Percentiles rank a stretch among this genome's conserved stretches.
Evolutionary conservation across 768 basidiomycete species (phyloP).

Genomic region (Glaciozyma antarctica): DNA sequence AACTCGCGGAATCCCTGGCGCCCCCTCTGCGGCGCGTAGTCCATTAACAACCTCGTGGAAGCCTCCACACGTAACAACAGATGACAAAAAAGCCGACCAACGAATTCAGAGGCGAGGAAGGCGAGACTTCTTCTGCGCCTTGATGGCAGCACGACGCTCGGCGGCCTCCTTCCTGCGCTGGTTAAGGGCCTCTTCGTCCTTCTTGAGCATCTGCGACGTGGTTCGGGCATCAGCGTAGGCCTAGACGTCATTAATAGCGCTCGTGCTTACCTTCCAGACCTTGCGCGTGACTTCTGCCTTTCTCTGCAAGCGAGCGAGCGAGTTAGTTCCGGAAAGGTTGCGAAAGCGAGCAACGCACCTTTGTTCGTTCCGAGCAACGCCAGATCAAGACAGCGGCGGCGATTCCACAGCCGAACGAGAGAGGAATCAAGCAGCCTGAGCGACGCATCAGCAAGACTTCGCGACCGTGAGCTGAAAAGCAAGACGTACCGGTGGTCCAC

Average conservation of each 20-base stretch:
- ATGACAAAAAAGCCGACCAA: neutral
- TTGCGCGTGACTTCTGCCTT: conserved; percentile 51
- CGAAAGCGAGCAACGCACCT: conserved; percentile 40
- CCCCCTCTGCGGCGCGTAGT: no score
- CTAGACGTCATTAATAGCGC: neutral
- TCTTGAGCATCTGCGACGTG: conserved; percentile 2
- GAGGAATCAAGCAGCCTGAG: conserved; percentile 50
- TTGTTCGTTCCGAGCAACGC: conserved; percentile 60
- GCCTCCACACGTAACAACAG: neutral
- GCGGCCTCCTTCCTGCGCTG: neutral
- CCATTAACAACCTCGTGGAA: no score
- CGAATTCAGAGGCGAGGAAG: neutral
- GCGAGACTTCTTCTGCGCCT: neutral
- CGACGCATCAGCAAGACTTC: no score
- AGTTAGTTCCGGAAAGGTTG: no score
- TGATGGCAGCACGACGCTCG: neutral
- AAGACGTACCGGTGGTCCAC: conserved; percentile 43
- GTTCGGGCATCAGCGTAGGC: no score
- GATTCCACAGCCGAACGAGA: conserved; percentile 68
- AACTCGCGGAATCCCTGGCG: no score
- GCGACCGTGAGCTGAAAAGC: neutral
- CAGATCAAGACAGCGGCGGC: conserved; percentile 63
- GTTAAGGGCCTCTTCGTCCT: conserved; percentile 17
- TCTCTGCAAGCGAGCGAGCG: neutral
- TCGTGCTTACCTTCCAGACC: conserved; percentile 34